Evolutionary conservation across 306 rosid genomes (phyloP).

Genomic region (Senna tora): DNA sequence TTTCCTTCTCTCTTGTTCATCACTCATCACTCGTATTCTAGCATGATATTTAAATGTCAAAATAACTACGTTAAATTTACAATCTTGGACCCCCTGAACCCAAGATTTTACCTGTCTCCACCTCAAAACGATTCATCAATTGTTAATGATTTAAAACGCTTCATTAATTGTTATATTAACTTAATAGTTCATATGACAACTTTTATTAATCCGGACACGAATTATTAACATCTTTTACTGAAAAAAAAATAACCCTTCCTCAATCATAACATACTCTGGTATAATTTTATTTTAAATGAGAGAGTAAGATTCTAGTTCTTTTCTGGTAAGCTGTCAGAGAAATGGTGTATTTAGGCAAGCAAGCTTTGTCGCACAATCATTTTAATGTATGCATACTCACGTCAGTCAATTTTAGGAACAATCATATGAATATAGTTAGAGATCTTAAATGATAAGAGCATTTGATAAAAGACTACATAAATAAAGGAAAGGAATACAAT

Average conservation of each 20-base stretch:
- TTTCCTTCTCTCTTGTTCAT: not conserved
- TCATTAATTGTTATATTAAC: no score
- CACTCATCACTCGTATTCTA: not conserved
- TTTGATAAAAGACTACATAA: not conserved
- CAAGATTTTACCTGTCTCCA: not conserved
- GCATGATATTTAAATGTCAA: not conserved
- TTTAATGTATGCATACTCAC: not conserved
- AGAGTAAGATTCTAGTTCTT: not conserved
- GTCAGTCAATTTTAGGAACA: not conserved
- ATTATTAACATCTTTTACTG: no score
- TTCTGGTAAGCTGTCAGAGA: constrained; percentile 37
- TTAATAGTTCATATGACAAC: no score
- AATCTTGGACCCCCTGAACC: not conserved
- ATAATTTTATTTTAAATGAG: not conserved
- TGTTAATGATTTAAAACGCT: not conserved
- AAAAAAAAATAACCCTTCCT: no score
- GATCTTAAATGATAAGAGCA: not conserved
- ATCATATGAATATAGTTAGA: not conserved
- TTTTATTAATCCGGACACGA: no score
- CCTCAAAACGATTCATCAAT: not conserved
- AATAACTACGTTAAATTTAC: not conserved
- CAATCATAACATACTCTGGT: not conserved
- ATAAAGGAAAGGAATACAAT: not conserved
- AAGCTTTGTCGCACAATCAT: not conserved
- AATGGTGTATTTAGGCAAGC: constrained; percentile 5